Percentiles rank a stretch among this genome's conserved stretches.
Conservation (phyloP, 768 basidiomycete genomes). For the Boletus tomentosulus region DNA sequence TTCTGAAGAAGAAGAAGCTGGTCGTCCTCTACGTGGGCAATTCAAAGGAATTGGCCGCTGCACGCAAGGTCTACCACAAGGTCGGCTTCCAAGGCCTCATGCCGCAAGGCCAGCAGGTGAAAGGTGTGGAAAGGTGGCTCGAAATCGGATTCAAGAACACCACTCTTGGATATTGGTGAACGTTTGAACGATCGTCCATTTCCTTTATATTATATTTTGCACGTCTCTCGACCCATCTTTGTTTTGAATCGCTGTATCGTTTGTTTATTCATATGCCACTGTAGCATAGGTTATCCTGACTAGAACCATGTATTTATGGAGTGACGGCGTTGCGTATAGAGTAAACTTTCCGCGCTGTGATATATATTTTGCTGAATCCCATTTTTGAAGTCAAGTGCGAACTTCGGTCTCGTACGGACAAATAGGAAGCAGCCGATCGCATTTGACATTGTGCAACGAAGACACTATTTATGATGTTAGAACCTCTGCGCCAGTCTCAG, state of each 20-base stretch:
- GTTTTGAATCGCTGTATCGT: neutral
- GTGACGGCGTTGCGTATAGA: neutral
- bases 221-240: neutral
- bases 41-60: slow-evolving; percentile 11
- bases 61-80: slow-evolving; percentile 20
- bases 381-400: neutral
- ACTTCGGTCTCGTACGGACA: too few relatives aligned
- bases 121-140: slow-evolving; percentile 17
- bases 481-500: slow-evolving; percentile 71
- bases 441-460: neutral
- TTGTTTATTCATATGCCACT: neutral
- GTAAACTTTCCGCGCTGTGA: neutral
- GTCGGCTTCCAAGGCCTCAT: slow-evolving; percentile 21
- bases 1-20: slow-evolving; percentile 22
- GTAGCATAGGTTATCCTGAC: slow-evolving; percentile 14
- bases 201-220: neutral
- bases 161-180: slow-evolving; percentile 16
- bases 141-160: slow-evolving; percentile 18
- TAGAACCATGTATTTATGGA: neutral
- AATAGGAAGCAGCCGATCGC: neutral
- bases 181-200: neutral
- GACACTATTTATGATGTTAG: slow-evolving; percentile 46
- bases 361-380: neutral
- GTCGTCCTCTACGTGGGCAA: slow-evolving; percentile 59
- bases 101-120: slow-evolving; percentile 4